These are phyloP conservation scores for Boletus edulis DNA, from an alignment of 768 basidiomycete species.

Conservation along the genomic window DNA sequence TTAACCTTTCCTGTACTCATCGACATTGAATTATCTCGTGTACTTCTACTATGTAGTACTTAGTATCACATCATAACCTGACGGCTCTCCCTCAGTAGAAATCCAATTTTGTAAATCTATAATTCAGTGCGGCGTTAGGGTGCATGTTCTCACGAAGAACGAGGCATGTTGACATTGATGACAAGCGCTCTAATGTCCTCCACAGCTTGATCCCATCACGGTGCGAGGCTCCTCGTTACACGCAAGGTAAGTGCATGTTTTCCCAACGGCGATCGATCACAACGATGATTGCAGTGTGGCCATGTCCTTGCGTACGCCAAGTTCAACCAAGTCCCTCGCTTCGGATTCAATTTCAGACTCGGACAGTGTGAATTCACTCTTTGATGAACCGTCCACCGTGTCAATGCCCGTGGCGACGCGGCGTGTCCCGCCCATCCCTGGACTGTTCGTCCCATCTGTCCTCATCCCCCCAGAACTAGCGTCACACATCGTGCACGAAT, in stretches of 20 bases:
- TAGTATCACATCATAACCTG: too few relatives aligned
- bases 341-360: conserved; percentile 15
- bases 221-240: not conserved
- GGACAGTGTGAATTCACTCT: conserved; percentile 44
- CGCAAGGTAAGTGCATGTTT: conserved; percentile 7
- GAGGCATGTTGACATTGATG: not conserved
- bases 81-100: not conserved
- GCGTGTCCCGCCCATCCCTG: conserved; percentile 55
- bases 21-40: too few relatives aligned
- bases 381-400: conserved; percentile 39
- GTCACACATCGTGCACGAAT: conserved; percentile 46
- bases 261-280: not conserved
- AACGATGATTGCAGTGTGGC: not conserved
- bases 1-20: too few relatives aligned
- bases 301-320: conserved; percentile 7
- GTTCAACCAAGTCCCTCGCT: not conserved
- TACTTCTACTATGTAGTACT: too few relatives aligned
- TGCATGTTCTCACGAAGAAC: conserved; percentile 21
- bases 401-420: conserved; percentile 27
- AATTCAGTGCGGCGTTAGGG: not conserved
- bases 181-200: not conserved
- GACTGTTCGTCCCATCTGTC: conserved; percentile 58
- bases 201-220: conserved; percentile 2
- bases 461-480: conserved; percentile 52
- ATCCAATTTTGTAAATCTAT: not conserved